Base-by-base conservation (phyloP, 108 stramenopile genomes). In the Licmophora abbreviata region DNA sequence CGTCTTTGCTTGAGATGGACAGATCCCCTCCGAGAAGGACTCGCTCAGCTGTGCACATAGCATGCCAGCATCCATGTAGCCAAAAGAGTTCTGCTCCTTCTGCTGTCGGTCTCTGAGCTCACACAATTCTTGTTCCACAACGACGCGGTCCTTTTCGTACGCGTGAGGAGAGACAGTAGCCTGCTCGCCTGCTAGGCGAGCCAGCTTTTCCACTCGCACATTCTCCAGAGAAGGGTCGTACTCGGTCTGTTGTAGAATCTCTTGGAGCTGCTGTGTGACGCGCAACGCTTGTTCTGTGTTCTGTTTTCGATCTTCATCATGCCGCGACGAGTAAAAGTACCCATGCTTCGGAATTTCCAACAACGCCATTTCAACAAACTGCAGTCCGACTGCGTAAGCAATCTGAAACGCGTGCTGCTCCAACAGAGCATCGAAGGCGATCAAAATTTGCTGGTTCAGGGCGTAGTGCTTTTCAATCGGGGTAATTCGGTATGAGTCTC, bases 301-400 rank as follows among this genome's bases (percentile, higher is more conserved):
- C 51, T 69, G 54, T 30, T 32, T 47, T 22, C 69, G 47, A 9
- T 59, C 44, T 28, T 59, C 10, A 29, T 48, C 43, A 22, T 64
- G 59, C 24, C 61, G 57, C 9, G 47, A 26, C 12, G 40, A 51
- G 25, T 65, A 50, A 51, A 56, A 79, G 44, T 85, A 81, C 0
- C 69, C 77, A 51, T 85, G 79, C 22, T 56, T 49, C 18, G 83
- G 83, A 31, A 85, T 76, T 48, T 69, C 66, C 46, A 78, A 52
- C 25, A 85, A 26, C 0, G 79, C 77, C 45, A 69, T 66, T 62
- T 81, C 77, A 14, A 77, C 59, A 65, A 75, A 85, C 42, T 74
- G 63, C 27, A 67, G 29, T 14, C 83, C 83, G 0, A 71, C 28
- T 0, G 66, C 71, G 44, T 71, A 76, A n/a, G 83, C 73, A 1